Percentiles rank a stretch among this genome's conserved stretches.
phyloP scores from a whole-genome alignment of 805 yeast species.

The Teunomyces kruisii region DNA sequence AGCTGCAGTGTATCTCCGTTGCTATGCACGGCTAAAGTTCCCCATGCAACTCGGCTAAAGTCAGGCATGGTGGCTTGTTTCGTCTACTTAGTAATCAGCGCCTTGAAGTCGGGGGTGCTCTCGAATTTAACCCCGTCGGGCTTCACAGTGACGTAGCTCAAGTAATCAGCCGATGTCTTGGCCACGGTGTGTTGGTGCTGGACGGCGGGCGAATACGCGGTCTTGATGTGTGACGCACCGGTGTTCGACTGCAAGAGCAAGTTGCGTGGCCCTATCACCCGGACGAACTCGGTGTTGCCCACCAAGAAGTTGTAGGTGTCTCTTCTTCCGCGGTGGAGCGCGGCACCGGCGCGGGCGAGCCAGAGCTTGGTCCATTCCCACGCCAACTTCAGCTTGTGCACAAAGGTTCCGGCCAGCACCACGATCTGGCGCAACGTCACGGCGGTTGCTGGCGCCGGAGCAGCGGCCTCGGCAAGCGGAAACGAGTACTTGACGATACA shows the following conservation, averaged over 20 bases:
- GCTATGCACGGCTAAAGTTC: too few relatives aligned
- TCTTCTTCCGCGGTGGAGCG: background rate
- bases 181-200: background rate
- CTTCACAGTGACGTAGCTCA: slow-evolving; percentile 47
- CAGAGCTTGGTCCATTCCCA: background rate
- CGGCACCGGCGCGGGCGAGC: background rate
- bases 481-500: slow-evolving; percentile 30
- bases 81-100: background rate
- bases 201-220: background rate
- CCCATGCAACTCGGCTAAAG: too few relatives aligned
- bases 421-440: background rate
- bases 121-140: slow-evolving; percentile 41
- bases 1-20: too few relatives aligned
- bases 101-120: slow-evolving; percentile 43
- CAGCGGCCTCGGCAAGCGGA: slow-evolving; percentile 5
- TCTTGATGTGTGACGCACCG: slow-evolving; percentile 9
- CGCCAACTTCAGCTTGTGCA: background rate
- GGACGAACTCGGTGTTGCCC: slow-evolving; percentile 47
- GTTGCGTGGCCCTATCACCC: slow-evolving; percentile 55
- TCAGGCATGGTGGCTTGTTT: background rate
- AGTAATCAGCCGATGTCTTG: slow-evolving; percentile 40
- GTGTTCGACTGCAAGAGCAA: slow-evolving; percentile 48
- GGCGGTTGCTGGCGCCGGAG: background rate
- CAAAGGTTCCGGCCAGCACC: background rate
- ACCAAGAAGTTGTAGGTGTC: slow-evolving; percentile 11